Base-by-base conservation (phyloP, 2,329 filamentous ascomycete genomes). In the Cercospora beticola region DNA sequence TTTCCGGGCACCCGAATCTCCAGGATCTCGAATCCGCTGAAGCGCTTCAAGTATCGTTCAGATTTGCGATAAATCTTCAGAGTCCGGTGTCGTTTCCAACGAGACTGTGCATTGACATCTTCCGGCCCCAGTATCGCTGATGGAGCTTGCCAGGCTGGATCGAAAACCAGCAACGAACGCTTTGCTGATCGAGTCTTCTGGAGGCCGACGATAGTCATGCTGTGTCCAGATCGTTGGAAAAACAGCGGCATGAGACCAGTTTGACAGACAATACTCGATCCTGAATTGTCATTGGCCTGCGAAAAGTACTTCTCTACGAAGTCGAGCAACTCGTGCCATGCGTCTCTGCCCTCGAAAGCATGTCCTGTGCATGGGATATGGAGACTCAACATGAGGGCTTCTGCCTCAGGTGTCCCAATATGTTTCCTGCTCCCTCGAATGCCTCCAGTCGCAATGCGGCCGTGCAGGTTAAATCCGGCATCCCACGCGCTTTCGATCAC, bases 401-500 rank as follows among this genome's bases (percentile, higher is more conserved):
- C 89, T 14, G 91, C 93, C 65, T 54, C 94, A 9, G 93, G 89
- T 2, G 94, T 97, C n/a, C 94, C 94, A 74, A 98, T 97, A 75
- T 94, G 97, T 79, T 97, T 98, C 70, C 94, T 88, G 0, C 93
- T 97, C 14, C 89, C 89, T 72, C 83, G 87, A 70, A 98, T 91
- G 3, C 94, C 94, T 3, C 94, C 94, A 0, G 93, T 97, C 79
- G 97, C 92, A 1, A 87, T 76, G 36, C 92, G 86, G 2, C 90
- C 92, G 61, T 88, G 84, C 7, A 86, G 78, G 75, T 96, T 95
- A 78, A 94, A 91, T 0, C 92, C 93, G 75, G 84, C 84, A 76
- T 97, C 92, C 94, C 94, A 98, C 0, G 94, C 94, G 10, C 83
- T 80, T 79, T 98, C 94, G 72, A 98, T 96, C 76, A 90, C 83